phyloP scores from a whole-genome alignment of 371 early-diverging fungal genomes.

The Mortierella sp. region DNA sequence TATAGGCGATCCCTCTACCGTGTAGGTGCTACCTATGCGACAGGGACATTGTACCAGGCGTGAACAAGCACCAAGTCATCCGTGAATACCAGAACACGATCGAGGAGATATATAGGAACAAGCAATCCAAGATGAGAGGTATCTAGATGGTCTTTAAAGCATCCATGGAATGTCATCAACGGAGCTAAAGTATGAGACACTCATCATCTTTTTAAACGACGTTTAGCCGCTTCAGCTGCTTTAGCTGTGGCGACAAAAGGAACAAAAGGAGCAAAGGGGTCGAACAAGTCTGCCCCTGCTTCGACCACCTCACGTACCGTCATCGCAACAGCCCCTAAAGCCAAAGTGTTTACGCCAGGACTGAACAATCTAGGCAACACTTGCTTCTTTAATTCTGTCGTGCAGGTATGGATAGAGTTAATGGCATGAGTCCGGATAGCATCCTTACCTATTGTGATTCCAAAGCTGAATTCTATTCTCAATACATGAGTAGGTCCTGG shows the following conservation, averaged over 20 bases:
- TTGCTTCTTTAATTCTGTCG: conserved; percentile 88
- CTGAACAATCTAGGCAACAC: conserved; percentile 91
- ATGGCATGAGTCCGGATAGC: background rate
- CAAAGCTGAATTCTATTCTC: no score
- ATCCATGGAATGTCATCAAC: background rate
- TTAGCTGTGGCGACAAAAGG: conserved; percentile 20
- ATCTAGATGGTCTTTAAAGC: background rate
- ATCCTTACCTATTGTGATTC: no score
- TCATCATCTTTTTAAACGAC: no score
- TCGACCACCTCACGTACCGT: background rate
- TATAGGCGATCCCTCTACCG: background rate
- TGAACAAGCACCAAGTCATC: conserved; percentile 42
- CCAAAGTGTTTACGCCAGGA: conserved; percentile 66
- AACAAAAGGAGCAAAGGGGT: conserved; percentile 29
- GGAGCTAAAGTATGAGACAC: no score
- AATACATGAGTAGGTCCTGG: no score
- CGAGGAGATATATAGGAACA: conserved; percentile 14
- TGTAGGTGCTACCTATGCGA: conserved; percentile 55
- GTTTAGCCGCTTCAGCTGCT: no score
- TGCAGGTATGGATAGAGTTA: conserved; percentile 64
- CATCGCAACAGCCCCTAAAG: conserved; percentile 12
- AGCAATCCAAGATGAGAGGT: conserved; percentile 35
- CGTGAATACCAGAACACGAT: conserved; percentile 29
- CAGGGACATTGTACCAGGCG: conserved; percentile 22
- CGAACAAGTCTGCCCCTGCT: background rate